phyloP scores from a whole-genome alignment of 2,329 filamentous ascomycete genomes.

The Epicoccum sorghinum region DNA sequence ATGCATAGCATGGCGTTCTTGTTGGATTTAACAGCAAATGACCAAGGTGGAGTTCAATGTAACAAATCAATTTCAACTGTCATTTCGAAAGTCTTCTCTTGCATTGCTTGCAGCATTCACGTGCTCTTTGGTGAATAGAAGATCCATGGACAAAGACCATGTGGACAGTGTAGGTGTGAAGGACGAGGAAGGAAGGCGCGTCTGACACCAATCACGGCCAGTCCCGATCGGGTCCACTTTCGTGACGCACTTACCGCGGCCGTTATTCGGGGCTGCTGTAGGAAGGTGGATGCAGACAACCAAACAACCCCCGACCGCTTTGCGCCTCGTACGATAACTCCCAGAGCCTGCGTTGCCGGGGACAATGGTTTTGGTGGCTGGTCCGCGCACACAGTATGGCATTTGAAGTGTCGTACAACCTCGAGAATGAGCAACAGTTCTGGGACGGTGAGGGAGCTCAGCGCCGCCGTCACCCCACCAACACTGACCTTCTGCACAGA shows the following conservation, averaged over 20 bases:
- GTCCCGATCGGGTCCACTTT: slow-evolving; percentile 5
- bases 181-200: not conserved
- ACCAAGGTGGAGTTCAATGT: too few species aligned
- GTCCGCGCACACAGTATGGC: slow-evolving; percentile 59
- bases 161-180: not conserved
- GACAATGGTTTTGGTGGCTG: slow-evolving; percentile 47
- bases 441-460: slow-evolving; percentile 73
- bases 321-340: slow-evolving; percentile 26
- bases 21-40: not conserved
- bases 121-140: too few species aligned
- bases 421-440: slow-evolving; percentile 84
- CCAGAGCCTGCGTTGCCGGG: slow-evolving; percentile 29
- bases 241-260: slow-evolving; percentile 34
- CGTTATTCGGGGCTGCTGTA: slow-evolving; percentile 25
- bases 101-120: too few species aligned
- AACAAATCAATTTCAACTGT: too few species aligned
- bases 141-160: not conserved
- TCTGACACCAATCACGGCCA: slow-evolving; percentile 1
- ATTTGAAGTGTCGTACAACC: slow-evolving; percentile 70
- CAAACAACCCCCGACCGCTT: slow-evolving; percentile 26
- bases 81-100: too few species aligned
- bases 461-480: slow-evolving; percentile 32
- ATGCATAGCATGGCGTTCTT: not conserved
- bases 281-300: slow-evolving; percentile 27
- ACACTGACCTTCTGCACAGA: slow-evolving; percentile 55